Conservation (phyloP, 2,329 filamentous ascomycete species). For the Exophiala lecanii-corni region DNA sequence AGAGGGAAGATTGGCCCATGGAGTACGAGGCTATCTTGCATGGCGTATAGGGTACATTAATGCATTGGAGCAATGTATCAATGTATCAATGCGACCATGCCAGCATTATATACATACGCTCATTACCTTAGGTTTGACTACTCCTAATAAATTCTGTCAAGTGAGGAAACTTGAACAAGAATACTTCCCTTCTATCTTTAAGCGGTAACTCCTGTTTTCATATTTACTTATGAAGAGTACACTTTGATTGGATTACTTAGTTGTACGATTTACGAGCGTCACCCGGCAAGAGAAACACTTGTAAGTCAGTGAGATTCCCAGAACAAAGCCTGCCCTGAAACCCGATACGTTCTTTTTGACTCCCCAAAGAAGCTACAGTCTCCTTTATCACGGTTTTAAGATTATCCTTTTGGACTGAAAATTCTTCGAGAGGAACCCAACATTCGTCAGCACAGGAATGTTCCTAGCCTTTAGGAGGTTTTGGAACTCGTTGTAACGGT, state of each 20-base stretch:
- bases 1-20: too few relatives aligned
- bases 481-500: constrained; percentile 6
- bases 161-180: background rate
- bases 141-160: background rate
- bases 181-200: background rate
- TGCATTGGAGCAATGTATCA: background rate
- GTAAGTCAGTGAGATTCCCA: background rate
- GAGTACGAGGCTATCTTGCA: background rate
- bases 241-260: background rate
- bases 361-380: too few relatives aligned
- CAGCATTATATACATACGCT: background rate
- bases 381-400: background rate
- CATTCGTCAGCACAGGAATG: too few relatives aligned
- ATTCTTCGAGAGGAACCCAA: too few relatives aligned
- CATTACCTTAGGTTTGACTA: background rate
- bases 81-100: background rate
- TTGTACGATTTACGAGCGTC: background rate
- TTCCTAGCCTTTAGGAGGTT: constrained; percentile 1
- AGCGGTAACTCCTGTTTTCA: background rate
- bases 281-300: background rate
- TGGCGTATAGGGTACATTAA: background rate
- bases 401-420: too few relatives aligned
- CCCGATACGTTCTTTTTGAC: too few relatives aligned
- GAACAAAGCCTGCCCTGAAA: too few relatives aligned
- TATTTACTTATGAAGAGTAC: background rate